Conservation (phyloP, 768 basidiomycete species). For the Naematelia aurantialba region DNA sequence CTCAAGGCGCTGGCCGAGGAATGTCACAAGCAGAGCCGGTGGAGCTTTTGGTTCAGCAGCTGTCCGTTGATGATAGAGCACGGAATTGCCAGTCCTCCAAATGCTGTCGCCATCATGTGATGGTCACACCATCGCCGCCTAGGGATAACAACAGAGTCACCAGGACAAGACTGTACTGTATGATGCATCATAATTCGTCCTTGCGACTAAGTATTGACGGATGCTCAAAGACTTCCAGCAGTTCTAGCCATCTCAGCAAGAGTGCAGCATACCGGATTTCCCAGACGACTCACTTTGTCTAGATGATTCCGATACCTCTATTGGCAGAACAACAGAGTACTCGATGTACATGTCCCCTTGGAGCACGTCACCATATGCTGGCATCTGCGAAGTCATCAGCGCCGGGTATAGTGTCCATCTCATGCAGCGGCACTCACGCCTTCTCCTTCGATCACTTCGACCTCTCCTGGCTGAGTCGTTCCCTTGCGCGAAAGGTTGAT, state of each 20-base stretch:
- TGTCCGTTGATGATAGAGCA: slow-evolving; percentile 11
- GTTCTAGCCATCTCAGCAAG: background rate
- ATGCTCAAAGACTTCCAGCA: background rate
- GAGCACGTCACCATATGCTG: slow-evolving; percentile 40
- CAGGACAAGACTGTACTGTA: no score
- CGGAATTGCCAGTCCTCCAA: slow-evolving; percentile 16
- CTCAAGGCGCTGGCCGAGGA: slow-evolving; percentile 7
- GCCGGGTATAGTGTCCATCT: background rate
- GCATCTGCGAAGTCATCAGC: slow-evolving; percentile 43
- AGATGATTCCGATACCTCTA: slow-evolving; percentile 63
- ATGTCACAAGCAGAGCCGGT: slow-evolving; percentile 10
- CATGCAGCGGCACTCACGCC: slow-evolving; percentile 67
- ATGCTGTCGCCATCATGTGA: slow-evolving; percentile 15
- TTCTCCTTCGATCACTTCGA: slow-evolving; percentile 78
- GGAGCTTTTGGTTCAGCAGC: slow-evolving; percentile 16
- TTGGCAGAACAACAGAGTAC: slow-evolving; percentile 85
- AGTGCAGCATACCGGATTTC: background rate
- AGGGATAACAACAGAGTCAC: no score
- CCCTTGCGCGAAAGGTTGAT: slow-evolving; percentile 67
- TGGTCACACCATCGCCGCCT: background rate
- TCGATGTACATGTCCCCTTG: slow-evolving; percentile 83
- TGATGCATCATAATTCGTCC: background rate
- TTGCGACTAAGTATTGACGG: background rate
- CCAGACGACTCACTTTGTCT: slow-evolving; percentile 66
- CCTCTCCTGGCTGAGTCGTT: slow-evolving; percentile 85